Conservation (phyloP, 805 yeast species). For the Sugiyamaella floridensis region DNA sequence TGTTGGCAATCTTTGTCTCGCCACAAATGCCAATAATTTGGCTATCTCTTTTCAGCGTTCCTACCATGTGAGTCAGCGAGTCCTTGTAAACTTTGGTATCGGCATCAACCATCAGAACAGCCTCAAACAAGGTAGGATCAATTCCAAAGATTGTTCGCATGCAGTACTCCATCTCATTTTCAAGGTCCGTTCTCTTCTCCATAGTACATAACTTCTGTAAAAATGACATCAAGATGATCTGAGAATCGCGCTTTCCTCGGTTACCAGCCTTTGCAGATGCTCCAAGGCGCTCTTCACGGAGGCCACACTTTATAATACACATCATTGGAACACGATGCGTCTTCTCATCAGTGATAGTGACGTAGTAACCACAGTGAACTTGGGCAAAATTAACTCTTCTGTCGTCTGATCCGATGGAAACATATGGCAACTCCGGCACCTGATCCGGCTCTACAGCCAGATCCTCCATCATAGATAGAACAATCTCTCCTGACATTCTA, state of each 20-base stretch:
- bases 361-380: slow-evolving; percentile 77
- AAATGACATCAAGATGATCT: slow-evolving; percentile 83
- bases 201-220: slow-evolving; percentile 81
- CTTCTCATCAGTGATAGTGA: slow-evolving; percentile 40
- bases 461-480: slow-evolving; percentile 64
- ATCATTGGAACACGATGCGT: slow-evolving; percentile 64
- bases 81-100: slow-evolving; percentile 87
- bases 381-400: slow-evolving; percentile 86
- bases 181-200: slow-evolving; percentile 90
- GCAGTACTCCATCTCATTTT: slow-evolving; percentile 63
- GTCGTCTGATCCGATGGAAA: slow-evolving; percentile 71
- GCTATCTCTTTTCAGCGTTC: slow-evolving; percentile 83
- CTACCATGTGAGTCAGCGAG: slow-evolving; percentile 81
- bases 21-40: slow-evolving; percentile 90
- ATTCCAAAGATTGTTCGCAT: slow-evolving; percentile 82
- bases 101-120: slow-evolving; percentile 89
- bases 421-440: slow-evolving; percentile 65
- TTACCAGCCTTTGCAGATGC: slow-evolving; percentile 75
- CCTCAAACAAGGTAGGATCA: slow-evolving; percentile 75
- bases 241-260: slow-evolving; percentile 91
- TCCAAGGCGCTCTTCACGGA: slow-evolving; percentile 56
- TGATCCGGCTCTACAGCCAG: slow-evolving; percentile 54
- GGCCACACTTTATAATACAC: slow-evolving; percentile 79
- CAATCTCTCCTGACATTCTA: slow-evolving; percentile 67
- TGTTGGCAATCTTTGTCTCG: slow-evolving; percentile 85